These are phyloP conservation scores for Tetrahymena elliotti DNA, from an alignment of 73 alveolate species.

Conservation along the genomic window DNA sequence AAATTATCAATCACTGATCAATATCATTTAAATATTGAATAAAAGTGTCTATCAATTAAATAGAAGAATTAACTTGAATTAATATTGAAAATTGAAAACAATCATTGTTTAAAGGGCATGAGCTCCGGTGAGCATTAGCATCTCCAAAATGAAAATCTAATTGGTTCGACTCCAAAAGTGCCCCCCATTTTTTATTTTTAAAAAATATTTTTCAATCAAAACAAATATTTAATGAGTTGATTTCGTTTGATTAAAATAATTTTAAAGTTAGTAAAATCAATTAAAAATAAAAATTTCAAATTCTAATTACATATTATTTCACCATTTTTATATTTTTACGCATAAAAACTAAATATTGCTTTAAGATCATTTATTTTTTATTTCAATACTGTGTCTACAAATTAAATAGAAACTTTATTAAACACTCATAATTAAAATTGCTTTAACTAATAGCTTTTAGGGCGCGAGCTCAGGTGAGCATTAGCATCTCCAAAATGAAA, in stretches of 20 bases:
- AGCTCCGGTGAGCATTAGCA: background rate
- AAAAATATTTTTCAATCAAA: too few species aligned
- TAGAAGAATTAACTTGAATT: background rate
- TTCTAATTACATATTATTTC: too few species aligned
- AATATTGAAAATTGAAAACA: background rate
- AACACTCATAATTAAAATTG: background rate
- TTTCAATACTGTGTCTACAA: background rate
- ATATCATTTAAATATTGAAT: too few species aligned
- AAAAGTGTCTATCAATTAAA: background rate
- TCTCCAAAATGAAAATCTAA: background rate
- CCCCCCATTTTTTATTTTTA: background rate
- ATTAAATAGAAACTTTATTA: background rate
- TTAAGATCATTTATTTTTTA: too few species aligned
- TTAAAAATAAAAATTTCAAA: too few species aligned
- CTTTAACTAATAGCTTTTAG: background rate
- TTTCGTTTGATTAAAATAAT: too few species aligned
- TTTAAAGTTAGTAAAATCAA: too few species aligned
- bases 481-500: background rate
- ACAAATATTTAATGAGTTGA: too few species aligned
- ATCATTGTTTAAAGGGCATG: background rate
- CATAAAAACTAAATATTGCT: too few species aligned
- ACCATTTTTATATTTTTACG: too few species aligned
- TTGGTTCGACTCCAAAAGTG: background rate
- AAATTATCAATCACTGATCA: too few species aligned
- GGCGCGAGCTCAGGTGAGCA: background rate